phyloP scores from a whole-genome alignment of 768 basidiomycete genomes.

The Cubamyces lactineus region DNA sequence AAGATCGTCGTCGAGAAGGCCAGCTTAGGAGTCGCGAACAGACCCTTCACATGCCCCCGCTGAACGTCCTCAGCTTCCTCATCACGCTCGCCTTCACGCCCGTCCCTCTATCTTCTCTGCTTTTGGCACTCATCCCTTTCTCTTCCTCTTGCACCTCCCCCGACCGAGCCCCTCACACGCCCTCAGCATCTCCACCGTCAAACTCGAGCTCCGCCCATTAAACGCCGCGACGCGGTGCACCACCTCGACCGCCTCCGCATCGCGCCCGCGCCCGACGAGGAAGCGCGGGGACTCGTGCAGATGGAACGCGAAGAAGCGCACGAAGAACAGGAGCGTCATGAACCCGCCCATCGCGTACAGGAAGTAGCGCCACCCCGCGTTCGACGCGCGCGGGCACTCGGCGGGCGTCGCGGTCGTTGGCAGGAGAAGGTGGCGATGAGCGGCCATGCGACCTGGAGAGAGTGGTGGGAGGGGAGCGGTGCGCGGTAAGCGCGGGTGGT shows the following conservation, averaged over 20 bases:
- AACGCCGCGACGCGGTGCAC: constrained; percentile 63
- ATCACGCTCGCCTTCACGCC: constrained; percentile 41
- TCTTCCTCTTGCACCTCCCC: constrained; percentile 3
- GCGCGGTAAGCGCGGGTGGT: too few relatives aligned
- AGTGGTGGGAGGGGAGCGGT: too few relatives aligned
- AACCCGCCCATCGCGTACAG: constrained; percentile 73
- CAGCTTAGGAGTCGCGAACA: constrained; percentile 55
- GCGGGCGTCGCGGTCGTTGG: constrained; percentile 31
- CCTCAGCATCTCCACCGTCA: constrained; percentile 56
- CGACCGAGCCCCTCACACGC: constrained; percentile 13
- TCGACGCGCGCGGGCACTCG: constrained; percentile 51
- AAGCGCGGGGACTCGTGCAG: constrained; percentile 74
- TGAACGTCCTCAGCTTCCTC: constrained; percentile 46
- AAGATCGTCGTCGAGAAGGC: constrained; percentile 54
- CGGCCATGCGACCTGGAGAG: constrained; percentile 66
- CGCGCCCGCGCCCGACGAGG: constrained; percentile 68
- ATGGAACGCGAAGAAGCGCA: constrained; percentile 69
- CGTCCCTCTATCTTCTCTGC: constrained; percentile 34
- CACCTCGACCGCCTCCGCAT: constrained; percentile 62
- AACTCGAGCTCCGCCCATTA: constrained; percentile 53
- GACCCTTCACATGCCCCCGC: constrained; percentile 46
- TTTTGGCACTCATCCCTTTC: constrained; percentile 14
- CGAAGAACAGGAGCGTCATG: constrained; percentile 61
- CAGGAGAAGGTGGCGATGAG: constrained; percentile 74
- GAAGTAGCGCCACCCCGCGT: constrained; percentile 79